These are phyloP conservation scores for Luffa aegyptiaca DNA, from an alignment of 306 rosid species.

Conservation along the genomic window DNA sequence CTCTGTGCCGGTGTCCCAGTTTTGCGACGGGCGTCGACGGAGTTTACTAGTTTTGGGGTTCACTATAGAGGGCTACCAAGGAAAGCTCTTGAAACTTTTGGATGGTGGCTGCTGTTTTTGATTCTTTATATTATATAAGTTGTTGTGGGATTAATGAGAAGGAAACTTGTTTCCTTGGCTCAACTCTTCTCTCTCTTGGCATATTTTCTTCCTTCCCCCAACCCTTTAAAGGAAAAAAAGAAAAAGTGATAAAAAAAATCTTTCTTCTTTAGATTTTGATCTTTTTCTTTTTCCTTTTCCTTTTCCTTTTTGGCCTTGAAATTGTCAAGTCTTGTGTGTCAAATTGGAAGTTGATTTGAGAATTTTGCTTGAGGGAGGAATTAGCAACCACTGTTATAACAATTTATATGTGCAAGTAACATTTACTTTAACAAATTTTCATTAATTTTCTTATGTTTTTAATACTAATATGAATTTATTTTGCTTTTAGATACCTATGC, in stretches of 20 bases:
- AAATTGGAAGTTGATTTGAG: neutral
- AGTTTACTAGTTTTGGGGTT: constrained; percentile 1
- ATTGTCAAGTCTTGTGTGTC: neutral
- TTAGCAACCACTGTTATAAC: too few species aligned
- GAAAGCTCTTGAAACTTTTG: neutral
- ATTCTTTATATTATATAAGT: constrained; percentile 2
- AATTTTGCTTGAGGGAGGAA: too few species aligned
- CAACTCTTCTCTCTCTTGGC: neutral
- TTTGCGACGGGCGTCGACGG: neutral
- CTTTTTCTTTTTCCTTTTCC: neutral
- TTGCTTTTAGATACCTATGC: too few species aligned
- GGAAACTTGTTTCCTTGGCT: neutral
- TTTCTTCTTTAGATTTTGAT: neutral
- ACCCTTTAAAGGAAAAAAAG: neutral
- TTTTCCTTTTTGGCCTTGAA: neutral
- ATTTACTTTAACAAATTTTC: too few species aligned
- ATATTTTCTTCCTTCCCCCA: neutral
- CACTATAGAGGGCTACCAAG: neutral
- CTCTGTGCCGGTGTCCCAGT: neutral
- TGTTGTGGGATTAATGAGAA: constrained; percentile 8
- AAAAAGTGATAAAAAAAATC: neutral
- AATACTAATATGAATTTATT: too few species aligned
- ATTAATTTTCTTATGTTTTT: too few species aligned
- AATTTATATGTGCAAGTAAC: too few species aligned
- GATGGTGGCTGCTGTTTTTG: constrained; percentile 12